These are phyloP conservation scores for Leccinum subatratum DNA, from an alignment of 1,284 basidiomycete genomes.

Conservation along the genomic window DNA sequence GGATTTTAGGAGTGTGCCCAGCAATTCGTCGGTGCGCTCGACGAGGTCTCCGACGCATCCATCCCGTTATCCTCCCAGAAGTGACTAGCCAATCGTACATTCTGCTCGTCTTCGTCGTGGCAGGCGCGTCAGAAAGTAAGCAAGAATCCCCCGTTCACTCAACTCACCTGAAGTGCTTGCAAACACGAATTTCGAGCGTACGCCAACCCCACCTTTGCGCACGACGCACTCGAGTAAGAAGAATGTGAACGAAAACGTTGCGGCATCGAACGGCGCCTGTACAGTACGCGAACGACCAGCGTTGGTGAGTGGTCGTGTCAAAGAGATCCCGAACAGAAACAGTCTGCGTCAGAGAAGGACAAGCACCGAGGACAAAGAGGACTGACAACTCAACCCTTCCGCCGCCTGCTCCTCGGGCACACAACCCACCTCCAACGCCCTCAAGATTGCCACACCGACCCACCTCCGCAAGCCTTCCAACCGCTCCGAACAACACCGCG, in stretches of 20 bases:
- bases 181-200: constrained; percentile 87
- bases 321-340: neutral
- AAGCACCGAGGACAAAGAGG: neutral
- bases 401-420: constrained; percentile 71
- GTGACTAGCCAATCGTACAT: constrained; percentile 75
- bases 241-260: constrained; percentile 79
- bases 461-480: constrained; percentile 65
- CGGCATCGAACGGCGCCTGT: constrained; percentile 76
- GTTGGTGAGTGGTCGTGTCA: constrained; percentile 34
- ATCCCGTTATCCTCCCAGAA: constrained; percentile 97
- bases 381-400: constrained; percentile 68
- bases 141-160: neutral
- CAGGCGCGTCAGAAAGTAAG: constrained; percentile 52
- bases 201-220: constrained; percentile 62
- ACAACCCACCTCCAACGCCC: constrained; percentile 60
- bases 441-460: constrained; percentile 76
- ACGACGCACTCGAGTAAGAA: constrained; percentile 77
- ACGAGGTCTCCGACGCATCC: constrained; percentile 48
- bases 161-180: constrained; percentile 78
- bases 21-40: neutral
- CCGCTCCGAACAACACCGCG: constrained; percentile 64
- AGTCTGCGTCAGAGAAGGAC: neutral
- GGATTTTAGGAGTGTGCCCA: constrained; percentile 20
- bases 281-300: constrained; percentile 15
- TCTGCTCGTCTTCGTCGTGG: constrained; percentile 92